A percentile compares a stretch with the other conserved stretches of the same genome.
These are phyloP conservation scores for Lactarius vividus DNA, from an alignment of 768 basidiomycete species.

Conservation along the genomic window DNA sequence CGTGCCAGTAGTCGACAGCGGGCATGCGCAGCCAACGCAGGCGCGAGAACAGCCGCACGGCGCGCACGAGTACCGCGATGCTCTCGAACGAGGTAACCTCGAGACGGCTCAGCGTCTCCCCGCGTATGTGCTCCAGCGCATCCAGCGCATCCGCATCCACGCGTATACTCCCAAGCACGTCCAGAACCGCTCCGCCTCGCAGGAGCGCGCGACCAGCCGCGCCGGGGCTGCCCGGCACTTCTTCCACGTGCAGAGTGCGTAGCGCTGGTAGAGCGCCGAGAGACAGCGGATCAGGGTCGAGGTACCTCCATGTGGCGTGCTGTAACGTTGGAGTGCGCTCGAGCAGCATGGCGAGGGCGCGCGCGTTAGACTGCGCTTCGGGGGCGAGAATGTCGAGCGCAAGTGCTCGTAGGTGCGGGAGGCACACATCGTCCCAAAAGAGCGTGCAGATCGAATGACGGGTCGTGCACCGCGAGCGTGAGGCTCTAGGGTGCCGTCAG, in stretches of 20 bases:
- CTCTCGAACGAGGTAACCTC: conserved; percentile 2
- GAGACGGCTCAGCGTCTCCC: background rate
- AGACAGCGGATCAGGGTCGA: background rate
- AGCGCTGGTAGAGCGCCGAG: conserved; percentile 15
- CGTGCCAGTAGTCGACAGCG: conserved; percentile 11
- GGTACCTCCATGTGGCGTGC: background rate
- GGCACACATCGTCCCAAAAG: conserved; percentile 1
- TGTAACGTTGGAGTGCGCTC: too few species aligned
- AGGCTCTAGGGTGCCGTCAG: background rate
- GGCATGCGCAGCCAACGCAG: conserved; percentile 3
- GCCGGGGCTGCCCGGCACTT: background rate
- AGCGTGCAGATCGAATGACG: background rate
- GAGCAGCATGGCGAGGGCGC: background rate
- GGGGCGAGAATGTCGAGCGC: conserved; percentile 2
- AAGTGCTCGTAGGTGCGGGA: background rate
- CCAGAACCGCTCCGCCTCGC: background rate
- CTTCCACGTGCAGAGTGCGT: conserved; percentile 22
- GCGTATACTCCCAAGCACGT: background rate
- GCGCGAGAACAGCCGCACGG: background rate
- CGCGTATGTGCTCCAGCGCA: background rate
- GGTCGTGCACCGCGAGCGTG: conserved; percentile 37
- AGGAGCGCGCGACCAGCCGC: background rate
- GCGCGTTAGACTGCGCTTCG: background rate
- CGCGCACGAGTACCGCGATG: background rate
- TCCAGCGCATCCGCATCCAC: background rate